phyloP scores from a whole-genome alignment of 2,329 filamentous ascomycete genomes.

The Lasiodiplodia sp. region DNA sequence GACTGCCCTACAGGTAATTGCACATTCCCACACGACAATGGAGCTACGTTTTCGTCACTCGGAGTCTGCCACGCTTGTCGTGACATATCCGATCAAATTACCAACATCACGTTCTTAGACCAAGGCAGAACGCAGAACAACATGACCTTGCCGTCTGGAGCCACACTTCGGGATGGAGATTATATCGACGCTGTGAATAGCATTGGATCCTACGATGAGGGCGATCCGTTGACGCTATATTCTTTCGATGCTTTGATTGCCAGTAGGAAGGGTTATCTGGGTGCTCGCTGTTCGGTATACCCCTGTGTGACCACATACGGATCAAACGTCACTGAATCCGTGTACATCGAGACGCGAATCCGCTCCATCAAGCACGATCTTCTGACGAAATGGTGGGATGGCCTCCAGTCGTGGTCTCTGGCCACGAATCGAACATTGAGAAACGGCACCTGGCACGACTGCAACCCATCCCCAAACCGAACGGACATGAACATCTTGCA shows the following conservation, averaged over 20 bases:
- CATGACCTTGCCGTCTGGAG: background rate
- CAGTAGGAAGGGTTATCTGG: background rate
- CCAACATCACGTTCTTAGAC: background rate
- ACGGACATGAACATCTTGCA: background rate
- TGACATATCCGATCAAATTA: background rate
- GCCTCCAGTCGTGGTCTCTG: background rate
- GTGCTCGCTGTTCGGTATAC: background rate
- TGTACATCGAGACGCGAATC: background rate
- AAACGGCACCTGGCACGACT: conserved; percentile 4
- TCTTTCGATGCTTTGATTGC: background rate
- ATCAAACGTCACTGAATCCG: background rate
- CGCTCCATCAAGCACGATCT: background rate
- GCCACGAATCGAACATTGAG: background rate
- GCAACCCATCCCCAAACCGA: background rate
- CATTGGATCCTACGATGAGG: background rate
- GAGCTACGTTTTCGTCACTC: background rate
- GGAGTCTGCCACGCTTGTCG: background rate
- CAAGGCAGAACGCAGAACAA: background rate
- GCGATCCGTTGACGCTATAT: background rate
- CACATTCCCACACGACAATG: background rate
- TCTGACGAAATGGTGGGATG: background rate
- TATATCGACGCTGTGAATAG: background rate
- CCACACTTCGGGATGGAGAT: background rate
- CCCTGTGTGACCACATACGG: conserved; percentile 8
- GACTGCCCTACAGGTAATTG: conserved; percentile 5